Evolutionary conservation across 768 basidiomycete species (phyloP), one percentile per base, ranked within the genome.

Genomic region (Boletus patriciae): DNA sequence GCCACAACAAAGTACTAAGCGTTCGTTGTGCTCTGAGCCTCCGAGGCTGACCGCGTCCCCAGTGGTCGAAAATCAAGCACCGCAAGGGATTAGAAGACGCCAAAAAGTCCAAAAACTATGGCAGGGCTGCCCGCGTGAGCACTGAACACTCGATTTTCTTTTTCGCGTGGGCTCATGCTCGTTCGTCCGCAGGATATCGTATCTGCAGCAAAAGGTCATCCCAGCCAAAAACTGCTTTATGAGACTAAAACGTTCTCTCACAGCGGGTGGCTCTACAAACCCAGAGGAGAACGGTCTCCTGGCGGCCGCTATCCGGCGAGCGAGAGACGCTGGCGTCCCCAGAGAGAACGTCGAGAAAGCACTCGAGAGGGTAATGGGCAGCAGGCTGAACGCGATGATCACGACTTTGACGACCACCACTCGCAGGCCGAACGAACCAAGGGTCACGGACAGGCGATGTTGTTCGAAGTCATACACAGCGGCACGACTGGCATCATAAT

Each of bases 31-130:
- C 23, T 21, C 34, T 43, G 18, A 42, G 34, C 46, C 37, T 31
- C 27, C 52, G 31, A 47, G 16, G 23, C 51, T 57, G 55, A 69
- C 55, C 33, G 3, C 13, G 13, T 45, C 4, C 9, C 33, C 57
- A 88, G 87, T 88, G 86, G 87, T 87, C 87, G 0, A 88, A 88
- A 78, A 88, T 88, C 65, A 87, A 87, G 66, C 80, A 85, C 53
- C 81, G 77, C 65, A 89, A 89, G 64, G 87, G 84, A 18, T 72
- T 76, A n/a, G 82, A 78, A 60, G 87, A 89, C 66, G 74, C 77
- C 9, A 80, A 82, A 62, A 86, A 81, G 66, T 81, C 85, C 50
- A 73, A 75, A 42, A 45, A 84, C n/a, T 86, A 83, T 46, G 76
- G 81, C 34, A 84, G 75, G 66, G 79, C 81, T 16, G 77, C 76